Conservation (phyloP, 2,329 filamentous ascomycete species). For the Scopulariopsis brevicaulis region DNA sequence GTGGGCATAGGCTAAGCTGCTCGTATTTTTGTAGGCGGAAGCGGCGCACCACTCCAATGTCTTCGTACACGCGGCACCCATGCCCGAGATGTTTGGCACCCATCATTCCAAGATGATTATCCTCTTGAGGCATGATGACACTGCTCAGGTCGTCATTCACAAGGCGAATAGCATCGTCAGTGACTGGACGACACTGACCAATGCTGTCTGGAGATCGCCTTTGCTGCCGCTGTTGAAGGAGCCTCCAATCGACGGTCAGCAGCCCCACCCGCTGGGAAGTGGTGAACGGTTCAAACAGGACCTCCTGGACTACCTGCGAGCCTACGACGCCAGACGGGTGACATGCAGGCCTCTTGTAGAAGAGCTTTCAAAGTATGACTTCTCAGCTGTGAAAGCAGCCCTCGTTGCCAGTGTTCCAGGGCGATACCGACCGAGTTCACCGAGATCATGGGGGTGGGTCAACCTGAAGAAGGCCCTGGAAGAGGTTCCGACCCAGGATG, state of each 20-base stretch:
- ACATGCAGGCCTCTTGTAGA: constrained; percentile 44
- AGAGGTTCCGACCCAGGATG: constrained; percentile 32
- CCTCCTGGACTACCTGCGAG: constrained; percentile 58
- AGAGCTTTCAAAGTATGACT: constrained; percentile 54
- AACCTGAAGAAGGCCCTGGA: constrained; percentile 50
- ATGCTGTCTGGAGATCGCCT: constrained; percentile 72
- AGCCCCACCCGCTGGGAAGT: constrained; percentile 32
- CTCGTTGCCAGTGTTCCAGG: constrained; percentile 73
- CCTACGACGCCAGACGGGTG: constrained; percentile 50
- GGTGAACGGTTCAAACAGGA: constrained; percentile 67
- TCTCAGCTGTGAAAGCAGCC: constrained; percentile 54
- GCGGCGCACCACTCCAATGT: constrained; percentile 55
- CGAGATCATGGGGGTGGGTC: constrained; percentile 64
- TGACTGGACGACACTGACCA: constrained; percentile 83
- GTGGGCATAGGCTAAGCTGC: not conserved
- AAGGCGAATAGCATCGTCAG: constrained; percentile 85
- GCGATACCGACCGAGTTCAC: constrained; percentile 38
- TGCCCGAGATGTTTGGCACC: constrained; percentile 78
- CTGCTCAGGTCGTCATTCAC: constrained; percentile 70
- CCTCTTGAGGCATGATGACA: constrained; percentile 66
- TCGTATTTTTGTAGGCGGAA: constrained; percentile 35
- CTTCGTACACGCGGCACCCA: constrained; percentile 58
- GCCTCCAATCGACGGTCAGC: not conserved
- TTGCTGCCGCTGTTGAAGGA: constrained; percentile 40
- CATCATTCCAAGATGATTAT: constrained; percentile 84